These are phyloP conservation scores for Xerocomellus intermedius DNA, from an alignment of 768 basidiomycete species.

Conservation along the genomic window DNA sequence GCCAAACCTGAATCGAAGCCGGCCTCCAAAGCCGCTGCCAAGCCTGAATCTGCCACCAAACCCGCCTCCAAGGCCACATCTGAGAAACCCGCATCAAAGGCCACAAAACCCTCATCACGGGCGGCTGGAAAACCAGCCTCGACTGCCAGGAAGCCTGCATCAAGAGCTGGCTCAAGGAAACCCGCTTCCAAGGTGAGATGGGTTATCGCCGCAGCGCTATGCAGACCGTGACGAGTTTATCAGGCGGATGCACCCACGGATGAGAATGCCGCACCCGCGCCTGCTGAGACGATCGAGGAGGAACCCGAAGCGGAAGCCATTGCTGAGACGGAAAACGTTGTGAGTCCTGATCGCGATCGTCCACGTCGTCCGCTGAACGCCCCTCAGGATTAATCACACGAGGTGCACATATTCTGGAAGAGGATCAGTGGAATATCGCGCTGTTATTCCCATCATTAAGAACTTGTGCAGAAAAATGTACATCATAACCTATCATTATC, in stretches of 20 bases:
- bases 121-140: slow-evolving; percentile 44
- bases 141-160: slow-evolving; percentile 51
- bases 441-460: slow-evolving; percentile 15
- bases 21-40: slow-evolving; percentile 25
- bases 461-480: slow-evolving; percentile 32
- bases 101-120: slow-evolving; percentile 39
- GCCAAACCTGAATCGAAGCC: slow-evolving; percentile 42
- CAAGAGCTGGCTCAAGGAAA: slow-evolving; percentile 59
- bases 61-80: slow-evolving; percentile 34
- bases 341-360: slow-evolving; percentile 11
- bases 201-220: neutral
- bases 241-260: slow-evolving; percentile 37
- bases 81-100: slow-evolving; percentile 44
- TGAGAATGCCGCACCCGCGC: slow-evolving; percentile 39
- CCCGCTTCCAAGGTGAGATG: slow-evolving; percentile 56
- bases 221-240: neutral
- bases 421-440: slow-evolving; percentile 11
- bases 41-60: slow-evolving; percentile 33
- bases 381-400: slow-evolving; percentile 20
- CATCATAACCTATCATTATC: slow-evolving; percentile 35
- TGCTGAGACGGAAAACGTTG: slow-evolving; percentile 38
- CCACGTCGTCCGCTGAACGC: neutral
- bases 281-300: slow-evolving; percentile 52
- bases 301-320: slow-evolving; percentile 48
- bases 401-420: slow-evolving; percentile 13